Conservation (phyloP, 768 basidiomycete species). For the Myochromella boudieri region DNA sequence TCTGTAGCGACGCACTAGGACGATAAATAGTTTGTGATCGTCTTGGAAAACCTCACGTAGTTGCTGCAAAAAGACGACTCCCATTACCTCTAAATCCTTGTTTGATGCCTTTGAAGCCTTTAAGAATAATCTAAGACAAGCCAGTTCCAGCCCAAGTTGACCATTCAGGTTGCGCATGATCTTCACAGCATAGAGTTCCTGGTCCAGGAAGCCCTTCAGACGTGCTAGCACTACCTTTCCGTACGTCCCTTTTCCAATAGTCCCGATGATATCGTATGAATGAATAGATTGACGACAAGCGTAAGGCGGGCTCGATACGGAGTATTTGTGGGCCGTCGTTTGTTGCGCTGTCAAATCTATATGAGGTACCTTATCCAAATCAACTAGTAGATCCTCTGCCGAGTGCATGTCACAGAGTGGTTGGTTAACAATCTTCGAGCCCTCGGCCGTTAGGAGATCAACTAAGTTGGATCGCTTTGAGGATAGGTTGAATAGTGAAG, state of each 20-base stretch:
- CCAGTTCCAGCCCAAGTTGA: conserved; percentile 19
- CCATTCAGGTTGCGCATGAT: conserved; percentile 14
- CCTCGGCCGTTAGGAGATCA: no score
- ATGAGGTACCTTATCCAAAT: no score
- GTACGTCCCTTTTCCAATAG: conserved; percentile 23
- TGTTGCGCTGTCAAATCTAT: neutral
- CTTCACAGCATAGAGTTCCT: conserved; percentile 23
- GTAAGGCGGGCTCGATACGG: neutral
- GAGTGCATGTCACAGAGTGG: no score
- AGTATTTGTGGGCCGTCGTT: neutral
- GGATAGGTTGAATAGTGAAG: neutral
- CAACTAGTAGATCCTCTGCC: no score
- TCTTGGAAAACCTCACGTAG: conserved; percentile 22
- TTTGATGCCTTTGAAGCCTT: conserved; percentile 5
- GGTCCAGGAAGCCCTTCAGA: conserved; percentile 5
- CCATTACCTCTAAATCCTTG: neutral
- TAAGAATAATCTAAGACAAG: conserved; percentile 19
- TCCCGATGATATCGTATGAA: conserved; percentile 17
- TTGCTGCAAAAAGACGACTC: conserved; percentile 24
- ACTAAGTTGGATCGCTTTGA: neutral
- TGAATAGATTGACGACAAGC: neutral
- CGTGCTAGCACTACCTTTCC: conserved; percentile 24
- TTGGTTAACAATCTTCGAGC: no score
- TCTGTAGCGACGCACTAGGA: conserved; percentile 19
- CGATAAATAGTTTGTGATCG: conserved; percentile 20